Evolutionary conservation across 768 basidiomycete species (phyloP), one percentile per base, ranked within the genome.

Genomic region (Suillus discolor): DNA sequence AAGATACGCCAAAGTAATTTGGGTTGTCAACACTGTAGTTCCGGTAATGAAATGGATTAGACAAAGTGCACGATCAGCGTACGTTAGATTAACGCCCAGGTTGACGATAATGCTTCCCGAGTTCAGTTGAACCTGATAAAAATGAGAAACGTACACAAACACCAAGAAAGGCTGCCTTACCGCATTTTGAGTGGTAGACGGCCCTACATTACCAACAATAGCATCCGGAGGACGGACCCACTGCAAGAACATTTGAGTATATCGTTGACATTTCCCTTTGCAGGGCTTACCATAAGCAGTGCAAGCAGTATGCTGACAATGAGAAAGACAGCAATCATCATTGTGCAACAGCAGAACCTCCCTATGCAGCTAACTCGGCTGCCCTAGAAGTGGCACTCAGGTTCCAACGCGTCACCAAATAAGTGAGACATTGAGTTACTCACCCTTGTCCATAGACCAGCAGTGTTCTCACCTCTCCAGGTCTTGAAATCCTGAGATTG

Each of bases 211-310:
- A 16, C 89, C 88, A 65, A 95, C 80, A 31, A 73, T 72, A 59
- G 94, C 78, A 66, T 87, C 83, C 1, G 93, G 93, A 28, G 93
- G 93, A 38, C 87, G 84, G 60, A 90, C 83, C 89, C 90, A 95
- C 93, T 94, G 59, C 44, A 36, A 63, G 34, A 61, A 16, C 55
- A 62, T 25, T 23, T 13, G 61, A 66, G 28, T 39, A 12, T 38
- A 49, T 12, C 72, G 1, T 57, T n/a, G 67, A 18, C 54, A 57
- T 38, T 62, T 65, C 63, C 23, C 55, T 59, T 41, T 38, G 36
- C 8, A 59, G 23, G 23, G 76, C 87, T 74, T 71, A 94, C 93
- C 79, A 94, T 71, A 16, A 85, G 85, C 54, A 95, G 80, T 0
- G 89, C 77, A 36, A 94, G 81, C 15, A 90, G 67, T 62, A 93